Evolutionary conservation across 2,329 filamentous ascomycete species (phyloP), one percentile per base, ranked within the genome.

Genomic region (Penicillium hesseltinei): DNA sequence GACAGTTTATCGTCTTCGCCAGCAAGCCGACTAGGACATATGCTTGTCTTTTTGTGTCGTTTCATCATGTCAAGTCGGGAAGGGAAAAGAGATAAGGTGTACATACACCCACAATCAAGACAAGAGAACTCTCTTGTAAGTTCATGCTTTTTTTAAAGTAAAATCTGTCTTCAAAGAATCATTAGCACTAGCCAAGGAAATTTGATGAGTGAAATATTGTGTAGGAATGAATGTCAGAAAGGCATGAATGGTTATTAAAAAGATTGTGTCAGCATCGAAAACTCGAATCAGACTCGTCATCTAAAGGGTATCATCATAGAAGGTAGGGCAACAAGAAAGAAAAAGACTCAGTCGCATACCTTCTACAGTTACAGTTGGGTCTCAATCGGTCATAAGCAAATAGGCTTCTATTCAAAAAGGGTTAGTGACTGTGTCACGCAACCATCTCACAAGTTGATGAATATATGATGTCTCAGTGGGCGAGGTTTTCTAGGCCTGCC

Each of bases 401-500:
- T 19, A 52, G 46, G 46, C 51, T 62, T 62, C 61, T 64, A 55
- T 58, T 60, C 58, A 54, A 60, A 42, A 40, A 60, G 39, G 49
- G 63, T 73, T 66, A 73, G 71, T 65, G 63, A 64, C 62, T 58
- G 40, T 62, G 61, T 62, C 62, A 59, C 57, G 19, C 60, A 62
- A 61, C 39, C 15, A 46, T 55, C 44, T 39, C 58, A 62, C 58
- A 61, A 67, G 59, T 57, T 54, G 53, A 63, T 67, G 57, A 54
- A 56, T 51, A 48, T 54, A 66, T 61, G 53, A 44, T 56, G 61
- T 72, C 80, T 96, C 92, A 96, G 92, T 93, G 90, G 92, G 90
- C 91, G 87, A 96, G 92, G 92, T 96, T 96, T 96, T 95, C 91
- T 95, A 96, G 91, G 92, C 92, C 91, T 96, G 91, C 90, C 91